Evolutionary conservation across 1,284 basidiomycete genomes (phyloP).

Genomic region (Mycena citricolor): DNA sequence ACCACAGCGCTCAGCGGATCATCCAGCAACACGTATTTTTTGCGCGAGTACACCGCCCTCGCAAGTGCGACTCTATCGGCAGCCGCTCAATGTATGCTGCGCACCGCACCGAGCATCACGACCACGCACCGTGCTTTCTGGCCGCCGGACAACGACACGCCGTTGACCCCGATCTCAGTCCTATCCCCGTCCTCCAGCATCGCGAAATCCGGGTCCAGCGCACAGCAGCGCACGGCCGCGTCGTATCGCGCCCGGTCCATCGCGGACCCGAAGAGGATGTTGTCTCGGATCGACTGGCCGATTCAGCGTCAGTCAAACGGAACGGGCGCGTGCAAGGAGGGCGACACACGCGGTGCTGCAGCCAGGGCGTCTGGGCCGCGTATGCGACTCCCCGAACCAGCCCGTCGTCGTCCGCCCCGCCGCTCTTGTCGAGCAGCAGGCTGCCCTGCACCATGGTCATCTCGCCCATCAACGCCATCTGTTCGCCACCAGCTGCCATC

Average conservation of each 20-base stretch:
- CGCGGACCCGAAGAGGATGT: slow-evolving; percentile 70
- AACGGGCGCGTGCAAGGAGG: slow-evolving; percentile 39
- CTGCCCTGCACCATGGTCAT: slow-evolving; percentile 52
- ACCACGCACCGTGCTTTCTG: slow-evolving; percentile 57
- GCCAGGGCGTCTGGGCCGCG: slow-evolving; percentile 83
- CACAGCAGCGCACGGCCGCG: slow-evolving; percentile 69
- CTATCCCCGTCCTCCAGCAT: slow-evolving; percentile 74
- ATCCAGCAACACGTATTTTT: slow-evolving; percentile 68
- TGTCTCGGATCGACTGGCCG: slow-evolving; percentile 58
- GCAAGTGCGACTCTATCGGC: slow-evolving; percentile 58
- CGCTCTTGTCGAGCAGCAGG: slow-evolving; percentile 65
- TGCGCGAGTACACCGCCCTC: slow-evolving; percentile 49
- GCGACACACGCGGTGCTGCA: slow-evolving; percentile 33
- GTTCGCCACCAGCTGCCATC: slow-evolving; percentile 54
- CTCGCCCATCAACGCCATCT: slow-evolving; percentile 69
- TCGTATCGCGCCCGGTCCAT: slow-evolving; percentile 66
- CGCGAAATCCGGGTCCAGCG: slow-evolving; percentile 68
- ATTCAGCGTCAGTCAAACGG: neutral
- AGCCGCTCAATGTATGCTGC: neutral
- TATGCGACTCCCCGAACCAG: slow-evolving; percentile 80
- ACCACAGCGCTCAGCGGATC: slow-evolving; percentile 74
- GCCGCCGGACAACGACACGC: slow-evolving; percentile 40
- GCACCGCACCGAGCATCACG: neutral
- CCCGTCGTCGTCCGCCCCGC: slow-evolving; percentile 59
- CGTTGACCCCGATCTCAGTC: slow-evolving; percentile 31